Evolutionary conservation across 2,329 filamentous ascomycete species (phyloP), one percentile per base, ranked within the genome.

Genomic region (Pochonia chlamydosporia): DNA sequence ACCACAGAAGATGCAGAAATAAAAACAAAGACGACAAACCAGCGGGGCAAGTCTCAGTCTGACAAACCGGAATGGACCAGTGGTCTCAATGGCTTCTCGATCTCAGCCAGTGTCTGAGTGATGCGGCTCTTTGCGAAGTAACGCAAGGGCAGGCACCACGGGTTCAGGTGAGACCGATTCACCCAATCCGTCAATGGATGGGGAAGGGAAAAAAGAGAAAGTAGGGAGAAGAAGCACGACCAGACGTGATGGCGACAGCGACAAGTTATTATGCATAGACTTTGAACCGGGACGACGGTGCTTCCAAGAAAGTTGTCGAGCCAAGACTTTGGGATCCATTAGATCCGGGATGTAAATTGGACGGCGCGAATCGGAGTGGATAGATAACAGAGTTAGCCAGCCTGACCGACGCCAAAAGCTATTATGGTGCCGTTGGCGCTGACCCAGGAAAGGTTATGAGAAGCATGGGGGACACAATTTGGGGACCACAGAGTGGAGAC

Each of bases 21-120:
- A 24, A 26, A 36, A 45, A 14, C n/a, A 24, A n/a, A 31, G 11
- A 14, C 31, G 31, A 36, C 3, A 35, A 35, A 24, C 42, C 30
- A 37, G 20, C 42, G 43, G 43, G 43, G 35, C n/a, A 33, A 18
- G 43, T 45, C 33, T 45, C 43, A 45, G 43, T 25, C 24, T 14
- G 21, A 33, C 3, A 24, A 20, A 30, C 33, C 33, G 43, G 24
- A 45, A 39, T 30, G 43, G 28, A 24, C 8, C 20, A 10, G 20
- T 28, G 5, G 5, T 18, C 16, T 4, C 8, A 18, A 18, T 35
- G n/a, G 31, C 14, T 6, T 35, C 14, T 10, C 14, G n/a, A 7
- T 16, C n/a, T n/a, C 31, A n/a, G n/a, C n/a, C n/a, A 8, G 10
- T 43, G 41, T 33, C 41, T 16, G 41, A 43, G 41, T 21, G 16